Evolutionary conservation across 2,329 filamentous ascomycete genomes (phyloP), one percentile per base, ranked within the genome.

Genomic region (Cladobotryum mycophilum): DNA sequence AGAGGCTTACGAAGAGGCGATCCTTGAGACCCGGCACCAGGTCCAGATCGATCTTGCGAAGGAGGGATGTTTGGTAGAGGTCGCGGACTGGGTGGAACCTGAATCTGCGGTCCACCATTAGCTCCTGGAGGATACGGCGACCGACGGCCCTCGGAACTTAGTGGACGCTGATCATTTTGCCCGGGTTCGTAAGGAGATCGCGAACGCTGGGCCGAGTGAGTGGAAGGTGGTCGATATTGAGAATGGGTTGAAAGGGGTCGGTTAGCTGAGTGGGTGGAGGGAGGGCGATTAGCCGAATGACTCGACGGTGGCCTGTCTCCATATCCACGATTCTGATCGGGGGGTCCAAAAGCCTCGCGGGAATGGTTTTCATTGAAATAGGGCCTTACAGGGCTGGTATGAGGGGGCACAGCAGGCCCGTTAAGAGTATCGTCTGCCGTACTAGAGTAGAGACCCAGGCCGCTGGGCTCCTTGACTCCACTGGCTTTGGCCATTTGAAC

Each of bases 401-500:
- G 69, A 68, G 67, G 61, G 70, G 74, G 73, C 74, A 78, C 74
- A 70, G 71, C 69, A 69, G 70, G 73, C 66, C 73, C 71, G 60
- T 61, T 55, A 56, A 59, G 60, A 55, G 59, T 59, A 55, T 59
- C 59, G 54, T 68, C 63, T 2, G 37, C 38, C 15, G 12, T 20
- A 12, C 11, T 18, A 30, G 25, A 44, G 12, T 14, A 14, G 12
- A 34, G 41, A 55, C 68, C 67, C 57, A 57, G 62, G 43, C 60
- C 62, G 51, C 61, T 60, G 46, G 61, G 62, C 38, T 69, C 63
- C 8, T 64, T 64, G 41, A 81, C 67, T 18, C 78, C 80, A 48
- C 80, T 81, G 42, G 86, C 86, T 57, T 85, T 86, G 33, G 82
- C 82, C 64, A 97, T 76, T 64, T 96, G 89, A 41, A 84, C 79